Percentiles rank a stretch among this genome's conserved stretches.
phyloP scores from a whole-genome alignment of 495 filamentous ascomycete species.

The Xylaria grammica region DNA sequence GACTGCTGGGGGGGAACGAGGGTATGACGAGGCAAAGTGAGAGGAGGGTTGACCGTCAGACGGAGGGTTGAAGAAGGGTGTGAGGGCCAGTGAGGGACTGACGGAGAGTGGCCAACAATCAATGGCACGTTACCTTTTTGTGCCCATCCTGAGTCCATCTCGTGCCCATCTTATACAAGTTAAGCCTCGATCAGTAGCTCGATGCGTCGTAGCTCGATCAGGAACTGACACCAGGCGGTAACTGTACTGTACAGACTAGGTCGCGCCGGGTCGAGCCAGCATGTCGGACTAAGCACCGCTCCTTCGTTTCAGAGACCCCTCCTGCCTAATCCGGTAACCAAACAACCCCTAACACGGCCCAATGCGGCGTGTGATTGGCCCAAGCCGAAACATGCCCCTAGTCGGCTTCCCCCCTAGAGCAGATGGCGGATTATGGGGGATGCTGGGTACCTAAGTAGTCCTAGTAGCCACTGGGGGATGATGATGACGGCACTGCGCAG shows the following conservation, averaged over 20 bases:
- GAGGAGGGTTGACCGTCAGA: too few relatives aligned
- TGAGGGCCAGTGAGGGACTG: not conserved
- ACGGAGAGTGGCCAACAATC: not conserved
- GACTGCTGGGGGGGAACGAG: too few relatives aligned
- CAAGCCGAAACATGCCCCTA: not conserved
- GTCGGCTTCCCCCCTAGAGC: too few relatives aligned
- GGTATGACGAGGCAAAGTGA: too few relatives aligned
- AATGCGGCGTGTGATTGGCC: constrained; percentile 1
- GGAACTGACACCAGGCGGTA: too few relatives aligned
- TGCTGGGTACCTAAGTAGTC: too few relatives aligned
- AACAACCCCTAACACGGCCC: not conserved
- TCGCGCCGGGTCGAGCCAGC: too few relatives aligned
- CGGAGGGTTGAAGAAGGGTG: constrained; percentile 1
- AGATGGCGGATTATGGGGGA: too few relatives aligned
- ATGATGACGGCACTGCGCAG: constrained; percentile 16
- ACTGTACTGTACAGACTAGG: too few relatives aligned
- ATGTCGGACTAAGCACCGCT: constrained; percentile 3
- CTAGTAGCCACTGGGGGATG: too few relatives aligned
- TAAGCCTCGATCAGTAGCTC: not conserved
- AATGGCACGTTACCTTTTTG: constrained; percentile 21
- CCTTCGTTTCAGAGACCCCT: constrained; percentile 21
- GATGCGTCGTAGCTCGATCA: too few relatives aligned
- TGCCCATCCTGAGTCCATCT: not conserved
- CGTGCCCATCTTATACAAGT: not conserved
- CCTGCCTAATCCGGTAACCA: constrained; percentile 13